Evolutionary conservation across 1,139 yeast species (phyloP).

Genomic region (Hemisphaericaspora subhashii): DNA sequence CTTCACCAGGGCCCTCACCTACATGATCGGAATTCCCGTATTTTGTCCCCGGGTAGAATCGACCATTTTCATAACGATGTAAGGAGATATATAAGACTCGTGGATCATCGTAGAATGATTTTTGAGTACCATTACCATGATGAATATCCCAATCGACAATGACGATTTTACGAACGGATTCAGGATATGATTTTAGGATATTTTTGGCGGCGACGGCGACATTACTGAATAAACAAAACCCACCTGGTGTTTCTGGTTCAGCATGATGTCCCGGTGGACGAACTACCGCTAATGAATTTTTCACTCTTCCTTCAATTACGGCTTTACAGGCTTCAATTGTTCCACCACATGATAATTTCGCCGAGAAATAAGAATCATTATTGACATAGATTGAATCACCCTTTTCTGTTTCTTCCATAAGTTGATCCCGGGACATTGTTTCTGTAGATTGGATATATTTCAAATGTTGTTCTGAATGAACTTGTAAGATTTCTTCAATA

Average conservation of each 20-base stretch:
- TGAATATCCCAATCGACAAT: constrained; percentile 97
- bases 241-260: constrained; percentile 96
- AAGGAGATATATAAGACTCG: constrained; percentile 86
- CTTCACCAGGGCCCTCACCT: constrained; percentile 86
- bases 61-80: constrained; percentile 90
- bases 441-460: constrained; percentile 75
- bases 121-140: constrained; percentile 98
- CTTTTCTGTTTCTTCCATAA: constrained; percentile 80
- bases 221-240: constrained; percentile 92
- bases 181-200: constrained; percentile 80
- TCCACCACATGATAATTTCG: constrained; percentile 94
- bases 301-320: constrained; percentile 88
- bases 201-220: constrained; percentile 97
- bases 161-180: constrained; percentile 77
- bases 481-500: constrained; percentile 79
- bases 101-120: constrained; percentile 85
- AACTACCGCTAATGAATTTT: constrained; percentile 90
- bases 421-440: constrained; percentile 72
- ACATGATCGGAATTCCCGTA: constrained; percentile 76
- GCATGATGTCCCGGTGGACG: constrained; percentile 99
- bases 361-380: constrained; percentile 85
- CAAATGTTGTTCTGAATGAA: constrained; percentile 81
- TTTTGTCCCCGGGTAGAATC: constrained; percentile 90
- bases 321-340: constrained; percentile 95
- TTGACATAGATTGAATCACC: constrained; percentile 96